phyloP scores from a whole-genome alignment of 345 rosid species.

The Lepidium sativum region DNA sequence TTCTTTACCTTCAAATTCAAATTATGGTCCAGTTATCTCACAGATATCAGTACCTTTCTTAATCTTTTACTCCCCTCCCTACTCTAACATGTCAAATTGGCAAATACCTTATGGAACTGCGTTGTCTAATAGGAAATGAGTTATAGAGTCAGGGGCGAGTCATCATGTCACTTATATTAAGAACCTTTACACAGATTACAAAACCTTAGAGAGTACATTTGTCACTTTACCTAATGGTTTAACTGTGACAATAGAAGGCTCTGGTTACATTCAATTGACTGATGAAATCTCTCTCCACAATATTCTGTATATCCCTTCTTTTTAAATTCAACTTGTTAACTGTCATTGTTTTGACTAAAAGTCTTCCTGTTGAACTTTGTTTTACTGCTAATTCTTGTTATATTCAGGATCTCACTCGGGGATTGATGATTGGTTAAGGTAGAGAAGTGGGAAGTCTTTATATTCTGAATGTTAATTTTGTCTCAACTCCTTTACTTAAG shows the following conservation, averaged over 20 bases:
- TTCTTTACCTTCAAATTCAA: not conserved
- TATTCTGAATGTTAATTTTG: no score
- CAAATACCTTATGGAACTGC: not conserved
- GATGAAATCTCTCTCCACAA: no score
- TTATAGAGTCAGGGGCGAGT: not conserved
- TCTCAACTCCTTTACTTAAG: no score
- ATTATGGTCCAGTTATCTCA: not conserved
- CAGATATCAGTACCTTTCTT: not conserved
- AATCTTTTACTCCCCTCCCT: not conserved
- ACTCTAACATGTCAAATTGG: no score
- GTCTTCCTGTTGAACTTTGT: no score
- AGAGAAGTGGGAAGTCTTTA: not conserved
- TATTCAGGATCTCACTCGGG: not conserved
- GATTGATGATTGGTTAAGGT: not conserved
- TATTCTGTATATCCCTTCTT: no score
- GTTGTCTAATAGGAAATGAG: not conserved
- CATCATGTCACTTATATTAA: not conserved
- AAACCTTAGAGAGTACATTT: not conserved
- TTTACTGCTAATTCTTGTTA: no score
- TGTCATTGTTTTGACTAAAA: not conserved
- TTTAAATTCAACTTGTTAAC: no score
- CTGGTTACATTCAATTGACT: no score
- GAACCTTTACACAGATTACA: rapidly evolving
- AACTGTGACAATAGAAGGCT: not conserved
- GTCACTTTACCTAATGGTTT: not conserved